Conservation (phyloP, 345 rosid genomes). For the Corymbia maculata region DNA sequence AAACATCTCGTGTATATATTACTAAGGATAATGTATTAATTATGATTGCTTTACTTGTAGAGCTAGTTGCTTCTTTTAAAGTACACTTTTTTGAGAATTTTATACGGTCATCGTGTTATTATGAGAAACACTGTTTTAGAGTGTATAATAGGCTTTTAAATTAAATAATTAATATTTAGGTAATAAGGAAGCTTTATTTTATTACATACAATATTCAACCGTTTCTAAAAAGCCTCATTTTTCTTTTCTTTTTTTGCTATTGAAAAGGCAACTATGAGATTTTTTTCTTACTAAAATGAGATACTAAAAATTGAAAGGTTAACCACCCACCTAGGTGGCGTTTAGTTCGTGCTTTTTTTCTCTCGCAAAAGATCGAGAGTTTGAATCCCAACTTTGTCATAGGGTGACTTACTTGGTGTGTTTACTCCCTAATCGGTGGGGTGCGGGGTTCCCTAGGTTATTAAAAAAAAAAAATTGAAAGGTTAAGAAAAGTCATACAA, state of each 20-base stretch:
- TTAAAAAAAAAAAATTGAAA: neutral
- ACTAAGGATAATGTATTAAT: neutral
- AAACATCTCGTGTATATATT: neutral
- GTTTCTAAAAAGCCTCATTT: accelerated
- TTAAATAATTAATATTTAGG: neutral
- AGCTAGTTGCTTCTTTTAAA: neutral
- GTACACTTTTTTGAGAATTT: neutral
- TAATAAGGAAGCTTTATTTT: neutral
- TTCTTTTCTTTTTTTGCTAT: neutral
- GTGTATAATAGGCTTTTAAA: neutral
- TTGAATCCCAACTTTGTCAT: too few species aligned
- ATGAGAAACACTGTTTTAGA: neutral
- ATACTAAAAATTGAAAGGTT: neutral
- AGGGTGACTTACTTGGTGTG: too few species aligned
- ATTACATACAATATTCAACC: neutral
- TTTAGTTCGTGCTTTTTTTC: too few species aligned
- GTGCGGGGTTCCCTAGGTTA: too few species aligned
- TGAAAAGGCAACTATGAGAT: neutral
- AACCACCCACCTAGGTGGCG: too few species aligned
- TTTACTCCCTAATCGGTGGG: too few species aligned
- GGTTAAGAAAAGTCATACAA: neutral
- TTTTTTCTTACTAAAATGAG: neutral
- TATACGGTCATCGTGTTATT: too few species aligned
- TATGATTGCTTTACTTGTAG: neutral
- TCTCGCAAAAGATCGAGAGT: too few species aligned